These are phyloP conservation scores for Pascua guehoae DNA, from an alignment of 1,284 basidiomycete species.

Conservation along the genomic window DNA sequence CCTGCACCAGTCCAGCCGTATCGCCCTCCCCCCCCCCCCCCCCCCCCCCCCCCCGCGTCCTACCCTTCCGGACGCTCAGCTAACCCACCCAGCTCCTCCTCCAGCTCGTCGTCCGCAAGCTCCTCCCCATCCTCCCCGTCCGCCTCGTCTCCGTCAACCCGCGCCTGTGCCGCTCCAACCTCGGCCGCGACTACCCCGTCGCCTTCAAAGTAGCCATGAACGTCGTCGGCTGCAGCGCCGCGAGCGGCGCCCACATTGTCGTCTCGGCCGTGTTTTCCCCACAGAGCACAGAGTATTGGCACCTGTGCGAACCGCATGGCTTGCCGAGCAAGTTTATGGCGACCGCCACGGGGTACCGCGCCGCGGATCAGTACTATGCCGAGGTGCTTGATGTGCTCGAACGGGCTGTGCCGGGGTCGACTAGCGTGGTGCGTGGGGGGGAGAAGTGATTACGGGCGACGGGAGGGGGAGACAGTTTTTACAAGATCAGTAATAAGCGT, in stretches of 20 bases:
- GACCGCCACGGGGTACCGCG: background rate
- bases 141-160: slow-evolving; percentile 18
- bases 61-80: slow-evolving; percentile 1
- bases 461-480: too few relatives aligned
- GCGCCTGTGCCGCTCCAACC: slow-evolving; percentile 16
- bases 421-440: background rate
- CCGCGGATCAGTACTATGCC: background rate
- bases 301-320: background rate
- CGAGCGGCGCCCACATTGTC: background rate
- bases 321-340: slow-evolving; percentile 1
- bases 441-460: too few relatives aligned
- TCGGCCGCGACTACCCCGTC: slow-evolving; percentile 12
- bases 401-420: background rate
- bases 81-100: slow-evolving; percentile 18
- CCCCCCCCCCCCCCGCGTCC: background rate
- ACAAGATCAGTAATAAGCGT: too few relatives aligned
- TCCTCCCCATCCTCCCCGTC: slow-evolving; percentile 14
- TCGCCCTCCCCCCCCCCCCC: background rate
- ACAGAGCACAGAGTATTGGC: slow-evolving; percentile 2
- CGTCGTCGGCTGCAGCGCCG: background rate
- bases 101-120: slow-evolving; percentile 17
- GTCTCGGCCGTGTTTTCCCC: background rate
- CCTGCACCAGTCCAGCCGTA: background rate
- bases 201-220: background rate
- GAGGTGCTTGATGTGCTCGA: slow-evolving; percentile 1